A percentile compares a stretch with the other conserved stretches of the same genome.
These are phyloP conservation scores for Coix lacrymajobi DNA, from an alignment of 176 grass and related monocot genomes.

Conservation along the genomic window DNA sequence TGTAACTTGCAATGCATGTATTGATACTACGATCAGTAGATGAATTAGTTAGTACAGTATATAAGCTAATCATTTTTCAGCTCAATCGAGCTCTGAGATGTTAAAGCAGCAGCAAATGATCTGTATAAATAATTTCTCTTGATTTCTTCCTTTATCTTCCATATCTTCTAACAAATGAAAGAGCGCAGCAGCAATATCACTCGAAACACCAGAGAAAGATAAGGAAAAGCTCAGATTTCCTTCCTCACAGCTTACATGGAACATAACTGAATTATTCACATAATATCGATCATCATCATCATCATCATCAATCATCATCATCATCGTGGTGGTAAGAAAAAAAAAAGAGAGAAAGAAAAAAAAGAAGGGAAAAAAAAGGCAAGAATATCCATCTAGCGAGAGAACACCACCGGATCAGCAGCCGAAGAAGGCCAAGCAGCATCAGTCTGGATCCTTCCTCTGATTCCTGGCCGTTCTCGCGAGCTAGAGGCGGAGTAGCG, in stretches of 20 bases:
- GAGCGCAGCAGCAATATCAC: background rate
- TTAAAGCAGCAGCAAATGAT: background rate
- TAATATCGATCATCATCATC: conserved; percentile 71
- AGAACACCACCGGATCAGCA: conserved; percentile 44
- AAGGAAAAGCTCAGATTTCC: conserved; percentile 66
- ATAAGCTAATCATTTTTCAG: background rate
- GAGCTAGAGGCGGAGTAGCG: conserved; percentile 55
- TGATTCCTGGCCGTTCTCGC: background rate
- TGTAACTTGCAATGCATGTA: background rate
- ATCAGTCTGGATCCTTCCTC: conserved; percentile 7
- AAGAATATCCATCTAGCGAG: conserved; percentile 55
- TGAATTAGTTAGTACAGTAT: background rate
- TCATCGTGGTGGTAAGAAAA: conserved; percentile 34
- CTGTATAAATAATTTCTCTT: conserved; percentile 32
- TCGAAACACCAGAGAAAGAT: conserved; percentile 28
- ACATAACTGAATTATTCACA: conserved; percentile 65
- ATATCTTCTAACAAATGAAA: conserved; percentile 52
- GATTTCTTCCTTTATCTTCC: conserved; percentile 32
- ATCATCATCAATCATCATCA: background rate
- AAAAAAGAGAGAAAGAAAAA: background rate
- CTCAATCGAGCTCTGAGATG: background rate
- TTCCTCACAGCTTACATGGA: conserved; percentile 46
- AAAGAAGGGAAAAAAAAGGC: background rate
- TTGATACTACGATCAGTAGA: background rate
- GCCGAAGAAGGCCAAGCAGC: conserved; percentile 13